Evolutionary conservation across 2,329 filamentous ascomycete species (phyloP).

Genomic region (Eutypa lata): DNA sequence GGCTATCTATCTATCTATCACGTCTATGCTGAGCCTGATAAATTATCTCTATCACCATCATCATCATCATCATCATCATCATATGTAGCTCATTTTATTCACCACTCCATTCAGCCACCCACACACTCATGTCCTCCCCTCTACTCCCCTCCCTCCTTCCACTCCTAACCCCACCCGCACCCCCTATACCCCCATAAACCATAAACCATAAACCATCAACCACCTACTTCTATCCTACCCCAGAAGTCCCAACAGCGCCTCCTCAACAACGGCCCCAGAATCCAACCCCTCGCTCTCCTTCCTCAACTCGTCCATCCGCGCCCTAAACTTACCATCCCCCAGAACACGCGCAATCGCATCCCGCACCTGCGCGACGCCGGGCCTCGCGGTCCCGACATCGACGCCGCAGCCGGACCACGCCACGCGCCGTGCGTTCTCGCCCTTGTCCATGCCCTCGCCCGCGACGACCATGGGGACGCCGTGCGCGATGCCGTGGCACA

Average conservation of each 20-base stretch:
- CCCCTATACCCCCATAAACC: no score
- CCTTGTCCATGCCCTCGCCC: conserved; percentile 40
- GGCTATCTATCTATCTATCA: no score
- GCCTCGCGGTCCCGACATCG: conserved; percentile 25
- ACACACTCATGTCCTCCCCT: no score
- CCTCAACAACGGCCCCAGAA: conserved; percentile 27
- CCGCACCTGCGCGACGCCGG: conserved; percentile 24
- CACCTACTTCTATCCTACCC: background rate
- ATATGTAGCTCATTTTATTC: no score
- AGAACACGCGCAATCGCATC: conserved; percentile 28
- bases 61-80: no score
- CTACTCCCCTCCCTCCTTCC: no score
- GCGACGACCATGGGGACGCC: conserved; percentile 38
- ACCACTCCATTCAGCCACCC: no score
- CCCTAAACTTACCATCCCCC: conserved; percentile 14
- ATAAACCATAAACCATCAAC: no score
- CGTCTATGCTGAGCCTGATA: no score
- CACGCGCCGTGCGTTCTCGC: conserved; percentile 33
- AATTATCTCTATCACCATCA: no score
- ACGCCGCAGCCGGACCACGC: conserved; percentile 33
- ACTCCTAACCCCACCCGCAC: no score
- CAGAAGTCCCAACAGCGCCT: conserved; percentile 13
- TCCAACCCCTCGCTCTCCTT: conserved; percentile 26
- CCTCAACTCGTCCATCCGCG: conserved; percentile 21
- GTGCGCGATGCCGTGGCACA: conserved; percentile 37